Percentiles rank a stretch among this genome's conserved stretches.
These are phyloP conservation scores for Hypoxylon intermedium DNA, from an alignment of 495 filamentous ascomycete species.

Conservation along the genomic window DNA sequence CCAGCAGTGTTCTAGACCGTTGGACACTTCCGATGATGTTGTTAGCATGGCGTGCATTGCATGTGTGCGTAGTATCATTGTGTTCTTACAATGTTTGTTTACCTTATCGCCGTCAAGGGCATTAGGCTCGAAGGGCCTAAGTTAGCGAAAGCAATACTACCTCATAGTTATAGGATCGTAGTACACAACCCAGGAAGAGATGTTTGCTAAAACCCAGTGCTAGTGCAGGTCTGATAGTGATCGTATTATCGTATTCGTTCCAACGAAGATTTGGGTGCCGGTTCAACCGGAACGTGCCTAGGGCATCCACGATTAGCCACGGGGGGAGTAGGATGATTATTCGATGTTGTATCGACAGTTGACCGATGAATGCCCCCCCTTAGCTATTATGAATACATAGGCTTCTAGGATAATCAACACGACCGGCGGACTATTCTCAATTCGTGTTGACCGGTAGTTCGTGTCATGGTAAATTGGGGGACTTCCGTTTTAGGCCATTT, in stretches of 20 bases:
- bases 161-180: constrained; percentile 2
- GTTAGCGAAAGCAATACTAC: constrained; percentile 2
- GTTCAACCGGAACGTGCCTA: constrained; percentile 12
- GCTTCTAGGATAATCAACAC: constrained; percentile 25
- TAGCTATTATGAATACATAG: too few species aligned
- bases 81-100: constrained; percentile 16
- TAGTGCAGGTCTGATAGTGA: constrained; percentile 17
- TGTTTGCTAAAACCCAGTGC: constrained; percentile 19
- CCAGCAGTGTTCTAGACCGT: constrained; percentile 8
- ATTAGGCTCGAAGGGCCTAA: constrained; percentile 8
- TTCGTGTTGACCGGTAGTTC: constrained; percentile 35
- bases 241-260: constrained; percentile 9
- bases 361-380: constrained; percentile 30
- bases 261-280: background rate
- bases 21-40: constrained; percentile 12
- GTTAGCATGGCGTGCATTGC: constrained; percentile 18
- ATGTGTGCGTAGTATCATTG: constrained; percentile 14
- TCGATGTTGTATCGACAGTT: constrained; percentile 32
- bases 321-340: constrained; percentile 9
- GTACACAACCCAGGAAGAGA: constrained; percentile 12
- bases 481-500: constrained; percentile 43
- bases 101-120: constrained; percentile 4
- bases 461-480: constrained; percentile 31
- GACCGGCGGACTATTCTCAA: constrained; percentile 20
- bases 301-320: constrained; percentile 25